Base-by-base conservation (phyloP, 2,329 filamentous ascomycete species). In the Fusarium pseudograminearum region DNA sequence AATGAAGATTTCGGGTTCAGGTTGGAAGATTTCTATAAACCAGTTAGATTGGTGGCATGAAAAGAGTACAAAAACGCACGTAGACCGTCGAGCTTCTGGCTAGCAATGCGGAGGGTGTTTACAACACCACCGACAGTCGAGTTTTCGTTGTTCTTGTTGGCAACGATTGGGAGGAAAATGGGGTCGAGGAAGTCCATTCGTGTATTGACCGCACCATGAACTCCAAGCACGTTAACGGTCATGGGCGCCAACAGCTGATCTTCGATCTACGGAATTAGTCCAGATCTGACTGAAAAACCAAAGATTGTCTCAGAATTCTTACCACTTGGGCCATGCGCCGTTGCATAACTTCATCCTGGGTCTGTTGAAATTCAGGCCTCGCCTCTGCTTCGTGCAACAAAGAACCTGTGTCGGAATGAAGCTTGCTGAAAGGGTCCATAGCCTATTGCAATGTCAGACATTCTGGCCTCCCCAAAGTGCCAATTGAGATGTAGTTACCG, bases 201-300 rank as follows among this genome's bases (percentile, higher is more conserved):
- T n/a, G 95, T 97, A 77, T 96, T 90, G 65, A 87, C 86, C 45
- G 93, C 93, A 77, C 94, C 92, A 66, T 97, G 88, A 65, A 99
- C 85, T 73, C 92, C 89, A 77, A 99, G 88, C 45, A 93, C 92
- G 73, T 93, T 93, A 78, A 99, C 91, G 16, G 93, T 93, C 74
- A 96, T 93, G 41, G 96, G 95, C 61, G 96, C 88, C 44, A 93
- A 93, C 71, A 91, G 91, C 79, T 98, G 97, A 80, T 92, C 88
- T 71, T 89, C 72, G 69, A 81, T 76, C 80, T 81, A 57, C 7
- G 31, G 7, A n/a, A 53, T 79, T 62, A 78, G 70, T 24, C 41
- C 44, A 12, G 16, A 15, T 26, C 28, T 7, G 18, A 18, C 11
- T 30, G 1, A n/a, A 4, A 22, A 7, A 15, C 18, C 5, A n/a